phyloP scores from a whole-genome alignment of 768 basidiomycete species.

The Boletus barrowsii region DNA sequence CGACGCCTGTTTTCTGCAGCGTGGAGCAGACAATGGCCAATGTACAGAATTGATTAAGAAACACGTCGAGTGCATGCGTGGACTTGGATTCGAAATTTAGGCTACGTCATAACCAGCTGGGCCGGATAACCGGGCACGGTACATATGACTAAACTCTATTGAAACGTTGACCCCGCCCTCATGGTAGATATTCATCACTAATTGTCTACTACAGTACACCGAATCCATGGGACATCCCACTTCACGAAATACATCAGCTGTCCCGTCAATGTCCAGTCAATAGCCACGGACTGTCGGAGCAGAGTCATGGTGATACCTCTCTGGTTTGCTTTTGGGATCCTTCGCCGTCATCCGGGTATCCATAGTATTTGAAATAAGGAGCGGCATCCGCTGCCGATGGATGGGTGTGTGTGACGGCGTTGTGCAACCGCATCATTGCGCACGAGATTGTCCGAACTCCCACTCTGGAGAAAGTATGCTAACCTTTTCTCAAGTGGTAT shows the following conservation, averaged over 20 bases:
- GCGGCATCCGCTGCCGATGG: no score
- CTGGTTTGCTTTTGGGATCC: no score
- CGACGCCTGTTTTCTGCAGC: constrained; percentile 89
- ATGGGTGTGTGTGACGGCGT: no score
- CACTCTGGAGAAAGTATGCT: no score
- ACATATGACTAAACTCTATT: not conserved
- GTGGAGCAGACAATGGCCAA: constrained; percentile 64
- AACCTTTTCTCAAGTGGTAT: no score
- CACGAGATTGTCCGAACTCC: no score
- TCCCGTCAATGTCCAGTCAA: not conserved
- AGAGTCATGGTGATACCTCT: not conserved
- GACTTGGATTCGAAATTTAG: constrained; percentile 83
- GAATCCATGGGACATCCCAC: constrained; percentile 2
- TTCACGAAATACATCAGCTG: constrained; percentile 2
- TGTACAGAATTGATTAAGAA: constrained; percentile 77
- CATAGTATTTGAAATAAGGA: no score
- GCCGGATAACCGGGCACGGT: not conserved
- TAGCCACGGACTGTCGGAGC: no score
- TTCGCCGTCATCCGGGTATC: no score
- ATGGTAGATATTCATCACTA: not conserved
- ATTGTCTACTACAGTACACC: not conserved
- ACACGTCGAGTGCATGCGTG: constrained; percentile 89
- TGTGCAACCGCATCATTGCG: no score
- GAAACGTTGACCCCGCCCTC: not conserved
- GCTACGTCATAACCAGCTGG: not conserved